Evolutionary conservation across 345 rosid genomes (phyloP).

Genomic region (Melastoma malabathricum): DNA sequence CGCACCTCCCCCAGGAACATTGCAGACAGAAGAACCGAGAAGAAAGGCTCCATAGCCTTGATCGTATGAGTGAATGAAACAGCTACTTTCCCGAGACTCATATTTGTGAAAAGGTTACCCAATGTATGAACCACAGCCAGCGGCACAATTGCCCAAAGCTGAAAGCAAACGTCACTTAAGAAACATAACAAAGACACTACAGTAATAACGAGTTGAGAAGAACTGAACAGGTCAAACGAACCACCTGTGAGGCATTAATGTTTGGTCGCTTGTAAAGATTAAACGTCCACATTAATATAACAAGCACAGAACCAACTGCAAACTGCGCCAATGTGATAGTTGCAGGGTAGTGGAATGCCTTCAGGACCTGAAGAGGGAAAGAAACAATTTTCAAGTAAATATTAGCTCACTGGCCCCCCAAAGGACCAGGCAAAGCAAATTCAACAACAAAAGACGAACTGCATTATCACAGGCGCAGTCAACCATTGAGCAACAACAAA

Average conservation of each 20-base stretch:
- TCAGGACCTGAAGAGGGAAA: conserved; percentile 55
- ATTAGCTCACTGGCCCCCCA: no score
- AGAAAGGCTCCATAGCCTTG: conserved; percentile 99
- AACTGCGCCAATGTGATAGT: conserved; percentile 63
- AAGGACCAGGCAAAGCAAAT: no score
- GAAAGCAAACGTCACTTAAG: conserved; percentile 9
- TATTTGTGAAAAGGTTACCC: conserved; percentile 89
- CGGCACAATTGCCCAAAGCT: conserved; percentile 81
- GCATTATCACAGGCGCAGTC: no score
- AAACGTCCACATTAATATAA: conserved; percentile 64
- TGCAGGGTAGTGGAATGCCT: conserved; percentile 59
- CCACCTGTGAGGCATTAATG: conserved; percentile 51
- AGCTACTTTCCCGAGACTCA: conserved; percentile 98
- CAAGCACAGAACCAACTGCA: conserved; percentile 69
- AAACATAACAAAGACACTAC: background rate
- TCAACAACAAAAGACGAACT: no score
- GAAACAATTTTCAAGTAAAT: no score
- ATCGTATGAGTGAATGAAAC: conserved; percentile 99
- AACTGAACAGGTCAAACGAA: background rate
- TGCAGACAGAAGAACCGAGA: conserved; percentile 85
- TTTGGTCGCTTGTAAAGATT: conserved; percentile 76
- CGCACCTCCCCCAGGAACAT: conserved; percentile 92
- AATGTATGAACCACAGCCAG: conserved; percentile 77
- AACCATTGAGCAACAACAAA: no score
- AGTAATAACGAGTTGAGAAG: background rate